These are phyloP conservation scores for Monsonia emarginata DNA, from an alignment of 441 rosid species.

Conservation along the genomic window DNA sequence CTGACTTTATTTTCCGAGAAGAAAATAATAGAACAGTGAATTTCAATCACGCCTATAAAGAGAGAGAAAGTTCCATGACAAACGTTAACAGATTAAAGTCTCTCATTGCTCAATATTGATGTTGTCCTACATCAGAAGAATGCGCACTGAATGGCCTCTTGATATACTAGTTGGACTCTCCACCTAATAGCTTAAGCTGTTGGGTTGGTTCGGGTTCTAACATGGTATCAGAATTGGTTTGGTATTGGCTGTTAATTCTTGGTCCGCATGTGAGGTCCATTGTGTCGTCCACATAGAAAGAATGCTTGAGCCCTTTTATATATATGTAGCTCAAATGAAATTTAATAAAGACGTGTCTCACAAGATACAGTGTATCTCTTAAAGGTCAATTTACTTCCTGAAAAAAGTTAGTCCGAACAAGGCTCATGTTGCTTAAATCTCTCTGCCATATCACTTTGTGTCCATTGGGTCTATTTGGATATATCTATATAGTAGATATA, in stretches of 20 bases:
- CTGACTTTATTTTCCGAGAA: constrained; percentile 5
- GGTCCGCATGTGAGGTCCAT: too few relatives aligned
- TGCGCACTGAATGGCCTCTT: too few relatives aligned
- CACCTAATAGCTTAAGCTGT: too few relatives aligned
- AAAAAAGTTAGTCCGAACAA: neutral
- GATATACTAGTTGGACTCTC: too few relatives aligned
- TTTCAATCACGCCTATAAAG: neutral
- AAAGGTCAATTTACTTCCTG: neutral
- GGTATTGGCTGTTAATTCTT: too few relatives aligned
- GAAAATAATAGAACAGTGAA: neutral
- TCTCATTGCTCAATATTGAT: neutral
- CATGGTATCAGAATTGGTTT: too few relatives aligned
- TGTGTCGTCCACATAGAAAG: too few relatives aligned
- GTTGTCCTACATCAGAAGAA: too few relatives aligned
- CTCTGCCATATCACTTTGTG: neutral
- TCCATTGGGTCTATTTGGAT: neutral
- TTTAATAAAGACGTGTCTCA: neutral
- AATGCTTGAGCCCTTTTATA: too few relatives aligned
- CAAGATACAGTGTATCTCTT: neutral
- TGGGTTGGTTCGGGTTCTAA: too few relatives aligned
- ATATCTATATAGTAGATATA: neutral
- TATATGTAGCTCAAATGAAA: neutral
- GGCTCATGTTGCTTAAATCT: neutral
- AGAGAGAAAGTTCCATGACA: neutral
- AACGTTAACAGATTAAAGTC: neutral